Percentiles rank a stretch among this genome's conserved stretches.
Evolutionary conservation across 2,329 filamentous ascomycete species (phyloP).

Genomic region (Alternaria rosae): DNA sequence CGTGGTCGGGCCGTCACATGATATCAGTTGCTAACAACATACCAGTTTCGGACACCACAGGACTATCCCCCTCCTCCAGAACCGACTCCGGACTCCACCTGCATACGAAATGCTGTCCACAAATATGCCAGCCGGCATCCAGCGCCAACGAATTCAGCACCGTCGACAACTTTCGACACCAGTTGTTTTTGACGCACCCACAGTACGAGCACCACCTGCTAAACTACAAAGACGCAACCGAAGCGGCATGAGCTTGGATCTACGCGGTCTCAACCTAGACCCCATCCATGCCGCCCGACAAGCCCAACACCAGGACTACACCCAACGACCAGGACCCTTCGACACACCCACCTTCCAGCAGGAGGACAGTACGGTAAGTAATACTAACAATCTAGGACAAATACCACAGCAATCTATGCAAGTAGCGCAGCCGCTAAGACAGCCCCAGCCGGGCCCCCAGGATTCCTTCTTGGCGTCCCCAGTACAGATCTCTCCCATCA

Average conservation of each 20-base stretch:
- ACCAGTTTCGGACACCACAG: conserved; percentile 52
- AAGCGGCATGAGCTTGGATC: conserved; percentile 83
- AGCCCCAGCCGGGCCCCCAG: conserved; percentile 76
- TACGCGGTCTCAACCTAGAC: conserved; percentile 66
- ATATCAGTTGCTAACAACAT: conserved; percentile 29
- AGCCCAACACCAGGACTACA: conserved; percentile 53
- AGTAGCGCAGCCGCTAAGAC: conserved; percentile 89
- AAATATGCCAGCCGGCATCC: conserved; percentile 73
- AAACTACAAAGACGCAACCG: conserved; percentile 69
- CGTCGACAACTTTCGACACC: conserved; percentile 89
- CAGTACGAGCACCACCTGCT: conserved; percentile 71
- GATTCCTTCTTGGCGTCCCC: conserved; percentile 48
- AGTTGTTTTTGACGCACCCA: conserved; percentile 76
- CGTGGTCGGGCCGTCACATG: background rate
- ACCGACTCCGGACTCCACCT: conserved; percentile 71
- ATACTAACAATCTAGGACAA: conserved; percentile 64
- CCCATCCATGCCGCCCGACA: conserved; percentile 34
- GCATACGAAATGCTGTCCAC: conserved; percentile 80
- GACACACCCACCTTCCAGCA: conserved; percentile 51
- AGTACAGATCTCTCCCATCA: conserved; percentile 48
- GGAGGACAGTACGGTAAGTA: conserved; percentile 62
- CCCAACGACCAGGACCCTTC: conserved; percentile 34
- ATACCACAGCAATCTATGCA: conserved; percentile 80
- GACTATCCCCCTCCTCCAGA: conserved; percentile 45
- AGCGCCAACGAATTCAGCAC: conserved; percentile 77